phyloP scores from a whole-genome alignment of 2,329 filamentous ascomycete species.

The Trichophyton mentagrophytes region DNA sequence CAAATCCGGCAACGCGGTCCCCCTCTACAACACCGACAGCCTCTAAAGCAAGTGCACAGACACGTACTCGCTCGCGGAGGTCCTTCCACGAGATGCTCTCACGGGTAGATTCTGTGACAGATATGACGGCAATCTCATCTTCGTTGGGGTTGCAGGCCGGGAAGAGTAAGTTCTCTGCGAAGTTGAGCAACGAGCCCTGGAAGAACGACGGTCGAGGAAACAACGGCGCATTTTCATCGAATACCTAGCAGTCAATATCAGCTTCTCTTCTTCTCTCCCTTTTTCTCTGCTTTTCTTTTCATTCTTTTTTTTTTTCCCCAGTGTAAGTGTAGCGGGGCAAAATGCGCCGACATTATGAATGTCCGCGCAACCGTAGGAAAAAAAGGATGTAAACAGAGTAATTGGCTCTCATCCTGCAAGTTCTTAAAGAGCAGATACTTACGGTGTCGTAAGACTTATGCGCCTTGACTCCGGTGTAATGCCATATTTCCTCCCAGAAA shows the following conservation, averaged over 20 bases:
- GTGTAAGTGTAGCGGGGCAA: not conserved
- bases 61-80: constrained; percentile 63
- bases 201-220: constrained; percentile 87
- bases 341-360: not conserved
- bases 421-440: constrained; percentile 10
- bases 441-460: constrained; percentile 43
- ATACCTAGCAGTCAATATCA: constrained; percentile 40
- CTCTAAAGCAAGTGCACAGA: constrained; percentile 58
- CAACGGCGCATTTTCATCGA: constrained; percentile 56
- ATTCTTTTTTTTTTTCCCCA: not conserved
- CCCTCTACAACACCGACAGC: constrained; percentile 50
- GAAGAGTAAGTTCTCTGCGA: constrained; percentile 87
- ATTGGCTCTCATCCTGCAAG: not conserved
- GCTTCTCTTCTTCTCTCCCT: not conserved
- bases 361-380: not conserved
- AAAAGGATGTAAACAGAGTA: not conserved
- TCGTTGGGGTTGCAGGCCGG: constrained; percentile 49
- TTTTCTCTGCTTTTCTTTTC: not conserved
- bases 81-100: constrained; percentile 63
- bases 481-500: constrained; percentile 82
- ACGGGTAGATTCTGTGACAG: constrained; percentile 59
- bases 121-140: constrained; percentile 58
- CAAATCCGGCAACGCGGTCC: constrained; percentile 57
- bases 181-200: constrained; percentile 65
- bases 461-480: constrained; percentile 63